A percentile compares a stretch with the other conserved stretches of the same genome.
phyloP scores from a whole-genome alignment of 768 basidiomycete species.

The Russula olivacea region DNA sequence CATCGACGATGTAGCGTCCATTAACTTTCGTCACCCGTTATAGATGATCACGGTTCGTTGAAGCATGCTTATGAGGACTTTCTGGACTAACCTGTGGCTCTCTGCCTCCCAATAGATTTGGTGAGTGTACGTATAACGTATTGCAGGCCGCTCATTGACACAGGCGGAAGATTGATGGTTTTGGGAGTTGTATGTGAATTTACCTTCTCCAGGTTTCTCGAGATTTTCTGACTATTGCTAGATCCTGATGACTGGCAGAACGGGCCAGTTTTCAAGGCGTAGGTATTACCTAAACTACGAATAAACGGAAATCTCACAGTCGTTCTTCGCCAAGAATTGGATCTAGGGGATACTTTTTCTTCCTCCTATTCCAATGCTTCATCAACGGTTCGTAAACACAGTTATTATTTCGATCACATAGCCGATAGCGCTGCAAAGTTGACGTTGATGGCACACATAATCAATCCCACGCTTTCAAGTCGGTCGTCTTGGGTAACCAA shows the following conservation, averaged over 20 bases:
- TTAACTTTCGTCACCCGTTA: slow-evolving; percentile 11
- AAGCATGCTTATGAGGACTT: neutral
- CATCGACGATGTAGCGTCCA: slow-evolving; percentile 5
- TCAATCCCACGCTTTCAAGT: slow-evolving; percentile 57
- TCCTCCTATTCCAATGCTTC: slow-evolving; percentile 91
- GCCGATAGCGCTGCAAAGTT: slow-evolving; percentile 37
- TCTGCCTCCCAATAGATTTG: slow-evolving; percentile 4
- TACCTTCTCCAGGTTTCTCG: neutral
- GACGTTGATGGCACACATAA: slow-evolving; percentile 70
- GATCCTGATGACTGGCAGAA: slow-evolving; percentile 78
- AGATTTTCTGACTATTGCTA: slow-evolving; percentile 28
- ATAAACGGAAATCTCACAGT: neutral
- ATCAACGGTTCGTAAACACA: slow-evolving; percentile 52
- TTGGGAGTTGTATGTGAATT: slow-evolving; percentile 64
- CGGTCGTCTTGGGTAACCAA: slow-evolving; percentile 56
- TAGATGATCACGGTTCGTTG: slow-evolving; percentile 75
- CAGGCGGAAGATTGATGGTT: slow-evolving; percentile 61
- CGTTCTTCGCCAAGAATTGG: slow-evolving; percentile 54
- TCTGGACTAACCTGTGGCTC: neutral
- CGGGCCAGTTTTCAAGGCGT: slow-evolving; percentile 69
- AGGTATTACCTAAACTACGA: slow-evolving; percentile 24
- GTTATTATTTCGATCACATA: slow-evolving; percentile 9
- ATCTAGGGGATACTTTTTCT: slow-evolving; percentile 83
- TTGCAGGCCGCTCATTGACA: neutral
- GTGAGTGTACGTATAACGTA: slow-evolving; percentile 1